A percentile compares a stretch with the other conserved stretches of the same genome.
phyloP scores from a whole-genome alignment of 2,329 filamentous ascomycete genomes.

The Pseudocercospora musae region DNA sequence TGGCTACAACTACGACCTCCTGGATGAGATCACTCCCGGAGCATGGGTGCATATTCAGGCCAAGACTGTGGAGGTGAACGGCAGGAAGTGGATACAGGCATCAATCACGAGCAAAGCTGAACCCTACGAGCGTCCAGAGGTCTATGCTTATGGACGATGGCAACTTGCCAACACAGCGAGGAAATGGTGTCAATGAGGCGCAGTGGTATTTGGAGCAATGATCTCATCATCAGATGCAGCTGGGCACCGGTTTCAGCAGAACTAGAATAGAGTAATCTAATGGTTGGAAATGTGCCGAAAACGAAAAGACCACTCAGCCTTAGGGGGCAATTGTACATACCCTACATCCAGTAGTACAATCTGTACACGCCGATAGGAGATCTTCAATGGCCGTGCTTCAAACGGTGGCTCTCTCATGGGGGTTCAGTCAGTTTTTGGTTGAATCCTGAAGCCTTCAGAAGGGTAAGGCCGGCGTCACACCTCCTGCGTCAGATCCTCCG shows the following conservation, averaged over 20 bases:
- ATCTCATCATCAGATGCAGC: background rate
- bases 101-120: conserved; percentile 8
- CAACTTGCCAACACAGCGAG: conserved; percentile 12
- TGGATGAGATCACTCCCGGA: conserved; percentile 7
- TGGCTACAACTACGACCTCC: conserved; percentile 16
- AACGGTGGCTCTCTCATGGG: background rate
- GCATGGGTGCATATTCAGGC: conserved; percentile 10
- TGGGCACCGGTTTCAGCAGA: background rate
- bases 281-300: background rate
- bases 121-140: background rate
- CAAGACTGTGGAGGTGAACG: conserved; percentile 3
- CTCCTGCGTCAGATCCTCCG: background rate
- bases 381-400: background rate
- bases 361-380: background rate
- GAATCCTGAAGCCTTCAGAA: background rate
- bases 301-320: background rate
- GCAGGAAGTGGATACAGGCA: conserved; percentile 16
- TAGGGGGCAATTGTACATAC: background rate
- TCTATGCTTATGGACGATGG: conserved; percentile 17
- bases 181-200: background rate
- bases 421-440: background rate
- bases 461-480: background rate
- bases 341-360: background rate
- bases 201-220: background rate
- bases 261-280: background rate